Evolutionary conservation across 192 early-diverging fungal species (phyloP).

Genomic region (Umbelopsis ramanniana): DNA sequence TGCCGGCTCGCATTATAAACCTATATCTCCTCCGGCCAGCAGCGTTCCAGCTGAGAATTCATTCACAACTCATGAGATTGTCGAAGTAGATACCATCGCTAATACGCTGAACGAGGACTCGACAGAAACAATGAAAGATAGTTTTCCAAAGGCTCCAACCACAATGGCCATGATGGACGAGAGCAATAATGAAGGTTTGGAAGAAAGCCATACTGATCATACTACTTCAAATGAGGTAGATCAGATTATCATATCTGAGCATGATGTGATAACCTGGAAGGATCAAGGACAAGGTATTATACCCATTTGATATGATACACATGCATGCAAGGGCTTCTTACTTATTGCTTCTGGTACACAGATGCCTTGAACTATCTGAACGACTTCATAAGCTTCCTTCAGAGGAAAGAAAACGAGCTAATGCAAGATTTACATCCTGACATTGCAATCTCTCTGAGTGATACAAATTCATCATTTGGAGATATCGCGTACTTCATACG

Average conservation of each 20-base stretch:
- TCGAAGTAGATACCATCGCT: too few relatives aligned
- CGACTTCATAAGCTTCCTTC: not conserved
- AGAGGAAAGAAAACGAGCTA: not conserved
- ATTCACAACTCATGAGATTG: too few relatives aligned
- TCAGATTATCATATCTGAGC: not conserved
- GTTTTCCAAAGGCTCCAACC: too few relatives aligned
- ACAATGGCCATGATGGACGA: too few relatives aligned
- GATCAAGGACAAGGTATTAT: not conserved
- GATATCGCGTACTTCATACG: not conserved
- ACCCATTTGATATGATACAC: too few relatives aligned
- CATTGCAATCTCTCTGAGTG: not conserved
- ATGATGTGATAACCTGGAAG: not conserved
- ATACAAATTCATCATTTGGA: not conserved
- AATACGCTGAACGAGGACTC: too few relatives aligned
- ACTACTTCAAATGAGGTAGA: not conserved
- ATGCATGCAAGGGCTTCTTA: too few relatives aligned
- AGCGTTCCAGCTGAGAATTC: too few relatives aligned
- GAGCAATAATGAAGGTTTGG: not conserved
- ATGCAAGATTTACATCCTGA: not conserved
- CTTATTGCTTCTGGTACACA: not conserved
- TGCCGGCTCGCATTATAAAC: too few relatives aligned
- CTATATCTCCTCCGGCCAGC: too few relatives aligned
- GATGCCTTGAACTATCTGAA: not conserved
- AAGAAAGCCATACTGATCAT: not conserved
- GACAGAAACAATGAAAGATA: too few relatives aligned